These are phyloP conservation scores for Saitoella complicata DNA, from an alignment of 805 yeast genomes.

Conservation along the genomic window DNA sequence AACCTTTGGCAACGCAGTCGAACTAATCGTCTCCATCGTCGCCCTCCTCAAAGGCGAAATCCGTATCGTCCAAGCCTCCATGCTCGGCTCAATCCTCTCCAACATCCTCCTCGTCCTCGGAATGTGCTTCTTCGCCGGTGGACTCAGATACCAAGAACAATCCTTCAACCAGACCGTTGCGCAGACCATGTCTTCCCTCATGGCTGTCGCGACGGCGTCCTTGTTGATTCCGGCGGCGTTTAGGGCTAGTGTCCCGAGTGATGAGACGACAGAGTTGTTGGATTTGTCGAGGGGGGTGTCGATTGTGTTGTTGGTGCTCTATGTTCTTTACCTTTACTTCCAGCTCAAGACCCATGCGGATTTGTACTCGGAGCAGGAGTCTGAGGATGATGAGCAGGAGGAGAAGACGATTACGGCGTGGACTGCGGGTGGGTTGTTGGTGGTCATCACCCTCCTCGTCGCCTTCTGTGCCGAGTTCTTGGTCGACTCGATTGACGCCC, in stretches of 20 bases:
- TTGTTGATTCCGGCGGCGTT: conserved; percentile 91
- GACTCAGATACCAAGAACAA: conserved; percentile 72
- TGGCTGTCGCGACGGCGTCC: conserved; percentile 83
- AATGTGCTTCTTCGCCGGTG: conserved; percentile 90
- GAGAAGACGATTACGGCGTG: conserved; percentile 20
- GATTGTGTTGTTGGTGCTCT: conserved; percentile 57
- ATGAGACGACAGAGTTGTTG: conserved; percentile 35
- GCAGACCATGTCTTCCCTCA: conserved; percentile 87
- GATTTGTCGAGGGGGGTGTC: conserved; percentile 75
- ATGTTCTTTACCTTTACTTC: conserved; percentile 68
- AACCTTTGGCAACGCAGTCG: conserved; percentile 95
- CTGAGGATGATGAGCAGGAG: conserved; percentile 24
- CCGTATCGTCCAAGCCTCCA: conserved; percentile 89
- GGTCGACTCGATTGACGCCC: conserved; percentile 82
- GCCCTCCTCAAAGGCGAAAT: conserved; percentile 77
- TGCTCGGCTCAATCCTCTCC: conserved; percentile 87
- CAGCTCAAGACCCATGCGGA: conserved; percentile 72
- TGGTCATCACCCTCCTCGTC: conserved; percentile 57
- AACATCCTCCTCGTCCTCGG: conserved; percentile 82
- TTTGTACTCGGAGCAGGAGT: too few species aligned
- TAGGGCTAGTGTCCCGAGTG: conserved; percentile 44
- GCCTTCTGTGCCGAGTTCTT: conserved; percentile 85
- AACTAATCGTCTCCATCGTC: conserved; percentile 81
- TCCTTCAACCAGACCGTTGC: conserved; percentile 91
- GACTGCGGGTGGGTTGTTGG: conserved; percentile 38